A percentile compares a stretch with the other conserved stretches of the same genome.
phyloP scores from a whole-genome alignment of 2,329 filamentous ascomycete species.

The Aquanectria penicillioides region DNA sequence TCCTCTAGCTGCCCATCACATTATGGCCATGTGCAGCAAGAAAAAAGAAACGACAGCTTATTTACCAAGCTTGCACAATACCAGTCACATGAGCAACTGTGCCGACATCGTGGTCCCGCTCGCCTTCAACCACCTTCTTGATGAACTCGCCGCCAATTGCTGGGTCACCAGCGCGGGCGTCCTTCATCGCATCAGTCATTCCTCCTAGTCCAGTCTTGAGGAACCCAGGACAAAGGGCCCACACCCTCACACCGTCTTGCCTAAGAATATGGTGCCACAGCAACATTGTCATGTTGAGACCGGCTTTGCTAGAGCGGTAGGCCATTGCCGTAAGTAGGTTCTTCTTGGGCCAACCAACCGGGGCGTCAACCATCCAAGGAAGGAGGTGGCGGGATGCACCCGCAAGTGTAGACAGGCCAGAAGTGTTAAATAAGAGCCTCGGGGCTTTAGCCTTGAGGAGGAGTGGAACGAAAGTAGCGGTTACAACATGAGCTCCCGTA shows the following conservation, averaged over 20 bases:
- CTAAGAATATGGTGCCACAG: slow-evolving; percentile 13
- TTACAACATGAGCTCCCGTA: slow-evolving; percentile 55
- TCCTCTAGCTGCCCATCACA: neutral
- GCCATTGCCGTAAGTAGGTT: neutral
- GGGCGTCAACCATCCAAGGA: neutral
- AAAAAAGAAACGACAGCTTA: neutral
- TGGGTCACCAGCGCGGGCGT: slow-evolving; percentile 1
- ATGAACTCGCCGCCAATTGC: slow-evolving; percentile 1
- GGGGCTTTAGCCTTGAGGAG: slow-evolving; percentile 54
- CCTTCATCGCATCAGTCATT: neutral
- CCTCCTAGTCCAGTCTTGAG: slow-evolving; percentile 4
- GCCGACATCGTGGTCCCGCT: slow-evolving; percentile 5
- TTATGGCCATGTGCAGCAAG: neutral
- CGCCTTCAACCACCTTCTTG: slow-evolving; percentile 1
- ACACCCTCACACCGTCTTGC: slow-evolving; percentile 5
- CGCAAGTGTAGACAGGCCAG: slow-evolving; percentile 30
- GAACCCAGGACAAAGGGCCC: slow-evolving; percentile 8
- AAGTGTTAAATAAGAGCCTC: slow-evolving; percentile 60
- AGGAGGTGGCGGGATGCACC: neutral
- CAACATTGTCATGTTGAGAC: slow-evolving; percentile 16
- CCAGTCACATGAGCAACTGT: slow-evolving; percentile 46
- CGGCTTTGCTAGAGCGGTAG: slow-evolving; percentile 3
- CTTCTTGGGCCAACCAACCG: slow-evolving; percentile 6
- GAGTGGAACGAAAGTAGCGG: slow-evolving; percentile 53
- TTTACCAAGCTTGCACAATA: slow-evolving; percentile 46